These are phyloP conservation scores for Penicillium fimorum DNA, from an alignment of 495 filamentous ascomycete species.

Conservation along the genomic window DNA sequence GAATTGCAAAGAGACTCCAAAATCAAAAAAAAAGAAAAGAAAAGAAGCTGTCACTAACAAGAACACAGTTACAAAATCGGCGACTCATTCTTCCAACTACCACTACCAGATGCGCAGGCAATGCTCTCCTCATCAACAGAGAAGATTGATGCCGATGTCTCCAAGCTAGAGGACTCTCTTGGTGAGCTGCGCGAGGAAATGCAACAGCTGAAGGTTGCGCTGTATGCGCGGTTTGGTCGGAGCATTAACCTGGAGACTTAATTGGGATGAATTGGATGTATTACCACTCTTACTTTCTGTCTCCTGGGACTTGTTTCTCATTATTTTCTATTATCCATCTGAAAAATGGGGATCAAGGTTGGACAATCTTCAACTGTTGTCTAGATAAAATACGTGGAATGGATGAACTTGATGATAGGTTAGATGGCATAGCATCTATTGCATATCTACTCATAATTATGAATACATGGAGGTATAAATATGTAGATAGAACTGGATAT, in stretches of 20 bases:
- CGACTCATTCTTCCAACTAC: slow-evolving; percentile 87
- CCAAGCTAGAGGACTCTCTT: slow-evolving; percentile 72
- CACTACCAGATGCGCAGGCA: slow-evolving; percentile 78
- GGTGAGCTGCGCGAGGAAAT: slow-evolving; percentile 76
- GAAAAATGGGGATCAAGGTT: neutral
- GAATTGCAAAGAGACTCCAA: neutral
- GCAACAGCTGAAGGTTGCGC: slow-evolving; percentile 78
- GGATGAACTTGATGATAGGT: slow-evolving; percentile 1
- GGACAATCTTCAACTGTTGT: neutral
- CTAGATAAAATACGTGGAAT: neutral
- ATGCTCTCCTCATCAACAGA: slow-evolving; percentile 70
- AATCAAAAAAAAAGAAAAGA: neutral
- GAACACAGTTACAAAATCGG: slow-evolving; percentile 84
- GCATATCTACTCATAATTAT: neutral
- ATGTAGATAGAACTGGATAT: neutral
- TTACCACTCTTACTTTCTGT: neutral
- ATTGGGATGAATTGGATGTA: neutral
- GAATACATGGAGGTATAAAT: neutral
- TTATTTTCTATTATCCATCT: slow-evolving; percentile 3
- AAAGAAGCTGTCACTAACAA: neutral
- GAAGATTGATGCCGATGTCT: slow-evolving; percentile 71
- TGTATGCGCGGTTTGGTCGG: slow-evolving; percentile 91
- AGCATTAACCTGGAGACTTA: slow-evolving; percentile 94
- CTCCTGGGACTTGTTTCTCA: neutral
- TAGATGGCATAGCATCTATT: neutral